Evolutionary conservation across 2,329 filamentous ascomycete species (phyloP), one percentile per base, ranked within the genome.

Genomic region (Alternaria panax): DNA sequence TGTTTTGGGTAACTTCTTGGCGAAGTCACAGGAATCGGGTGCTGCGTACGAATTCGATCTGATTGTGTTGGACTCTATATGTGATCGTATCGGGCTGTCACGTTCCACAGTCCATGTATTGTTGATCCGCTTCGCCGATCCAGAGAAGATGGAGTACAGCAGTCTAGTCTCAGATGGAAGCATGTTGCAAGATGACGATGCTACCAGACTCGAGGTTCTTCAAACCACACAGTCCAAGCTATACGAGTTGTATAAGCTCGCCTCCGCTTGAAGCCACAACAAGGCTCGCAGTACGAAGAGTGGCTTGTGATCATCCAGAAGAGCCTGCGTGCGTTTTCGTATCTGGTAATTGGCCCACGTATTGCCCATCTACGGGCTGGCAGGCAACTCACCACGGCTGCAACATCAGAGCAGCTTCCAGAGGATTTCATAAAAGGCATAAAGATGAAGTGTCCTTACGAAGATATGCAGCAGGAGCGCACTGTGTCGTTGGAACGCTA

Each of bases 31-130:
- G 7, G 6, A 36, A 8, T 11, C 48, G 5, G 57, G 38, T 28
- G 42, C 42, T 8, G 46, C 27, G 2, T 53, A 61, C 43, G 68
- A 62, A 2, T 48, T 64, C 7, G 59, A 69, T 12, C 43, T 70
- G 4, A 56, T 67, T 9, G 64, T 65, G 4, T 41, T 70, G 14
- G 63, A 72, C 27, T 60, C 57, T 2, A 66, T 69, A 25, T 67
- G 64, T 38, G 67, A 69, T 22, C 61, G 62, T 0, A 50, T 68
- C 7, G 8, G 32, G 0, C 42, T 71, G 3, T 14, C 46, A 11
- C 60, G 65, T 8, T 14, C 22, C 4, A 47, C 51, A 11, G 57
- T 71, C 1, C 63, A 63, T 16, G 18, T 45, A 11, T 57, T 63
- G 14, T 16, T 71, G 22, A 55, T 54, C 5, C 58, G 63, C 12